Percentiles rank a stretch among this genome's conserved stretches.
Evolutionary conservation across 2,329 filamentous ascomycete species (phyloP).

Genomic region (Epichloe amarillans): DNA sequence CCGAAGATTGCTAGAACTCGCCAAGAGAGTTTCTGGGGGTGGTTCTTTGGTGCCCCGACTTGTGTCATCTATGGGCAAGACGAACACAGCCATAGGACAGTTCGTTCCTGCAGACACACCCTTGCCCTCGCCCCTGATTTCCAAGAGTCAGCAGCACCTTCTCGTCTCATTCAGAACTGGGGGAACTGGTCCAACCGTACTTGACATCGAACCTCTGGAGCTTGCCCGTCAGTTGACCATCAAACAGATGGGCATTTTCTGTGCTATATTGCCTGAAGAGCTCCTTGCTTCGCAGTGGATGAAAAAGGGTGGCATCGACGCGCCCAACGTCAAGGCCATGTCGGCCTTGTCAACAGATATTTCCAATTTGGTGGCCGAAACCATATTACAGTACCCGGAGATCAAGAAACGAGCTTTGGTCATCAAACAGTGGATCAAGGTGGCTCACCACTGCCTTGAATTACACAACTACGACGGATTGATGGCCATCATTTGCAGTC

Average conservation of each 20-base stretch:
- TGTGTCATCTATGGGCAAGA: constrained; percentile 79
- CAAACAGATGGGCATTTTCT: constrained; percentile 85
- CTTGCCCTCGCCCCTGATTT: constrained; percentile 55
- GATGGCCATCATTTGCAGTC: constrained; percentile 91
- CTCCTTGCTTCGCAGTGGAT: constrained; percentile 88
- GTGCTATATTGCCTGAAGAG: constrained; percentile 82
- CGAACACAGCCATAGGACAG: constrained; percentile 58
- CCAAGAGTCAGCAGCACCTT: constrained; percentile 61
- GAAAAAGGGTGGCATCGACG: constrained; percentile 67
- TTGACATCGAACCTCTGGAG: constrained; percentile 87
- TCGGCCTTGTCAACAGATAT: constrained; percentile 83
- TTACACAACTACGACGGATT: constrained; percentile 92
- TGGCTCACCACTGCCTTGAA: constrained; percentile 73
- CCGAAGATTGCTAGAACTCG: constrained; percentile 66
- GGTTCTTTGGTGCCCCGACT: constrained; percentile 69
- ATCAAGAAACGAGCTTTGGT: constrained; percentile 79
- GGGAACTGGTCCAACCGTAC: constrained; percentile 57
- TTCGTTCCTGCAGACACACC: constrained; percentile 60
- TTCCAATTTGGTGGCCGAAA: constrained; percentile 85
- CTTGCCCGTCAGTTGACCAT: constrained; percentile 84
- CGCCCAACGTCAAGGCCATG: constrained; percentile 88
- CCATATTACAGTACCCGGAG: constrained; percentile 77
- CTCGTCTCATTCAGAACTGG: constrained; percentile 65
- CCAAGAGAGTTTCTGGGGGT: constrained; percentile 62
- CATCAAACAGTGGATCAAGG: constrained; percentile 98